Evolutionary conservation across 768 basidiomycete species (phyloP).

Genomic region (Mycena olivaceomarginata): DNA sequence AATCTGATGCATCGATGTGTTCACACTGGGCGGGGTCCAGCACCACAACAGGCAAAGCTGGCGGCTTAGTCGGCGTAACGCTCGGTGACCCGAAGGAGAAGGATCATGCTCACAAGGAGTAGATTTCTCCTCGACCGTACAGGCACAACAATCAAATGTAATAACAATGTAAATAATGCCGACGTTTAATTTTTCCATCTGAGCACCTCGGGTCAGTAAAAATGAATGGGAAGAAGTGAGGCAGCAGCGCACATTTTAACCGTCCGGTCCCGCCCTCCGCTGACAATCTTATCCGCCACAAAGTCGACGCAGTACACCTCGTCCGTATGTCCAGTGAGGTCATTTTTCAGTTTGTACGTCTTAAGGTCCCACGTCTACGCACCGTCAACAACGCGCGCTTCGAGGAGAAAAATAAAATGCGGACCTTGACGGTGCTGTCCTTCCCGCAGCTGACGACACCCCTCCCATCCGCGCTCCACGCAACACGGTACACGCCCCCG

Average conservation of each 20-base stretch:
- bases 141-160: too few species aligned
- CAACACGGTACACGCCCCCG: conserved; percentile 93
- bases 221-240: too few species aligned
- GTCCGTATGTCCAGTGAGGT: conserved; percentile 97
- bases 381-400: background rate
- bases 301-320: conserved; percentile 99
- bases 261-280: conserved; percentile 93
- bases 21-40: too few species aligned
- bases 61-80: too few species aligned
- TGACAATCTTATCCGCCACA: conserved; percentile 99
- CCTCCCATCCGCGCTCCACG: conserved; percentile 96
- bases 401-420: conserved; percentile 44
- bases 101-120: too few species aligned
- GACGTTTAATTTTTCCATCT: conserved; percentile 33
- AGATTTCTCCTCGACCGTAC: too few species aligned
- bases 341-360: conserved; percentile 95
- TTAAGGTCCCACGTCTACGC: conserved; percentile 95
- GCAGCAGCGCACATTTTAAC: conserved; percentile 88
- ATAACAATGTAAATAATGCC: conserved; percentile 14
- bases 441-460: conserved; percentile 96
- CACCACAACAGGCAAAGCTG: too few species aligned
- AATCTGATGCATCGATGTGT: too few species aligned
- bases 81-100: too few species aligned
- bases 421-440: conserved; percentile 95
- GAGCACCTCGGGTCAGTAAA: background rate